A percentile compares a stretch with the other conserved stretches of the same genome.
phyloP scores from a whole-genome alignment of 2,329 filamentous ascomycete species.

The Monilinia laxa region DNA sequence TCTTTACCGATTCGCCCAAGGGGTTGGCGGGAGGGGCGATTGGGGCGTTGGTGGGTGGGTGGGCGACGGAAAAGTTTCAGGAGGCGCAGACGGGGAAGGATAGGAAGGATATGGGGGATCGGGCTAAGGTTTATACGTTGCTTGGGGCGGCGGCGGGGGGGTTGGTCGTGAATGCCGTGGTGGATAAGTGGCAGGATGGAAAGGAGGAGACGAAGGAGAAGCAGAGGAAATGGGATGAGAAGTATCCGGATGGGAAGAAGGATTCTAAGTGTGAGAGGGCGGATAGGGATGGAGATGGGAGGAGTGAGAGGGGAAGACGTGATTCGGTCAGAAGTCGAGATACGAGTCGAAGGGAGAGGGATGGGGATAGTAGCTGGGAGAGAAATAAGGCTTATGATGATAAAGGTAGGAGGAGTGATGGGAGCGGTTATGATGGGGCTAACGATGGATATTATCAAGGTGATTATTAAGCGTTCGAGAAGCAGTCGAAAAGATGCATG shows the following conservation, averaged over 20 bases:
- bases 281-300: slow-evolving; percentile 6
- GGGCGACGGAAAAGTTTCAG: slow-evolving; percentile 33
- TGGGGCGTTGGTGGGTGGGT: slow-evolving; percentile 35
- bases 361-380: background rate
- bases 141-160: slow-evolving; percentile 36
- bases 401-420: background rate
- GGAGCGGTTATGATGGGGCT: background rate
- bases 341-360: background rate
- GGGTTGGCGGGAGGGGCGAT: slow-evolving; percentile 31
- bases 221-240: slow-evolving; percentile 22
- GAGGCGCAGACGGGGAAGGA: slow-evolving; percentile 26
- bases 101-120: slow-evolving; percentile 23
- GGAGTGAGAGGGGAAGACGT: background rate
- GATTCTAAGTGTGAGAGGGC: background rate
- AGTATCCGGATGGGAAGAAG: slow-evolving; percentile 16
- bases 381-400: background rate
- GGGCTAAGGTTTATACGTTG: slow-evolving; percentile 30
- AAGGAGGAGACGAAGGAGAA: slow-evolving; percentile 27
- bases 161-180: slow-evolving; percentile 33
- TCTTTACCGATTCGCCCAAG: slow-evolving; percentile 30
- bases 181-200: slow-evolving; percentile 32
- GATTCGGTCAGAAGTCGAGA: background rate
- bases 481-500: background rate
- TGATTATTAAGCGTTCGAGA: background rate
- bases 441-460: slow-evolving; percentile 1